Evolutionary conservation across 768 basidiomycete species (phyloP).

Genomic region (Kwoniella europaea): DNA sequence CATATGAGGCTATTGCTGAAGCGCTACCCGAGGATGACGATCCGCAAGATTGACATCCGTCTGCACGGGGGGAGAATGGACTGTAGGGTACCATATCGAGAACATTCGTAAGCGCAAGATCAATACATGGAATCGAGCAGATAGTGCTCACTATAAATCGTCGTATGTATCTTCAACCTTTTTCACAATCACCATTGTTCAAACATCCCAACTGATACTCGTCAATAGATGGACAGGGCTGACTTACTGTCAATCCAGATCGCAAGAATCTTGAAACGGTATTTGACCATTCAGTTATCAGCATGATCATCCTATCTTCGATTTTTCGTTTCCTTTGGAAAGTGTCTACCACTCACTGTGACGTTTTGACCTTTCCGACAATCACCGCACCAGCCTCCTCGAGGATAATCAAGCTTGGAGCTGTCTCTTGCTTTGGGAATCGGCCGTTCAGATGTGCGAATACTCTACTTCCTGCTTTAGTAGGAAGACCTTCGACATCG

Average conservation of each 20-base stretch:
- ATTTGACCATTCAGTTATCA: neutral
- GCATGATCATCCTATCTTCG: neutral
- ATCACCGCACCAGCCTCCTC: neutral
- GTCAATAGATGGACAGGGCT: neutral
- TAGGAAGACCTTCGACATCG: neutral
- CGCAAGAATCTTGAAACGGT: neutral
- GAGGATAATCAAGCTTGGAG: neutral
- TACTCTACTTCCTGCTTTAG: neutral
- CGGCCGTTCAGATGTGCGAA: neutral
- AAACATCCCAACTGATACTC: neutral
- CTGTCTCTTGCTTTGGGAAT: neutral
- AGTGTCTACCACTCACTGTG: neutral
- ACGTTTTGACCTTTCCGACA: neutral
- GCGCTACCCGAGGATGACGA: constrained; percentile 49
- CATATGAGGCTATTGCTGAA: constrained; percentile 49
- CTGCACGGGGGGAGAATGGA: constrained; percentile 35
- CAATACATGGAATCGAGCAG: neutral
- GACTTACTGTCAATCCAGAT: neutral
- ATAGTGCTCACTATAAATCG: neutral
- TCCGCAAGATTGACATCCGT: constrained; percentile 44
- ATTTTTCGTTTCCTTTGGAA: neutral
- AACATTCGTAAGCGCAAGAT: too few species aligned
- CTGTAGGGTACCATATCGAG: constrained; percentile 29
- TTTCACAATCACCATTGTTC: neutral
- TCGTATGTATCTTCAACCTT: neutral